phyloP scores from a whole-genome alignment of 179 eudicot species.

The Camellia oleifera region DNA sequence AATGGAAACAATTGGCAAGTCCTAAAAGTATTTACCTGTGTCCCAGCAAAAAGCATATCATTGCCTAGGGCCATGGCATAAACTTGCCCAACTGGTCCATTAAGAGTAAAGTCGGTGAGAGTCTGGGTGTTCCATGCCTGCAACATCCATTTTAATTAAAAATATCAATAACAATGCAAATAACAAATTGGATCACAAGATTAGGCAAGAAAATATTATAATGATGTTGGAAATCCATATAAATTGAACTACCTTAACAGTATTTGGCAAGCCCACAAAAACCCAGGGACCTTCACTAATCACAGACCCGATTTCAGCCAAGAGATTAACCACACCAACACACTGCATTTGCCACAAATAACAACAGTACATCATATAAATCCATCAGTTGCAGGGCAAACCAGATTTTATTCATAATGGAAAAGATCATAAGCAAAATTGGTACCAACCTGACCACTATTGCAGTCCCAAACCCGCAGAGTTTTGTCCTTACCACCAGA shows the following conservation, averaged over 20 bases:
- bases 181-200: neutral
- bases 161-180: constrained; percentile 1
- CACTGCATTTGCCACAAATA: too few species aligned
- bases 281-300: too few species aligned
- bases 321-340: too few species aligned
- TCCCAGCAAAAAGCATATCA: constrained; percentile 53
- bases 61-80: constrained; percentile 30
- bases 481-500: too few species aligned
- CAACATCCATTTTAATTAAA: neutral
- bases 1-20: neutral
- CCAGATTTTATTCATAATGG: too few species aligned
- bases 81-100: constrained; percentile 55
- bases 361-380: too few species aligned
- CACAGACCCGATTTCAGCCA: too few species aligned
- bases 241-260: constrained; percentile 8
- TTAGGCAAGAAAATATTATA: neutral
- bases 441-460: too few species aligned
- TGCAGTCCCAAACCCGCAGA: too few species aligned
- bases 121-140: constrained; percentile 54
- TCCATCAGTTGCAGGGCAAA: too few species aligned
- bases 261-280: too few species aligned
- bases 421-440: too few species aligned
- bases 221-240: neutral
- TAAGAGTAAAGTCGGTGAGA: constrained; percentile 33
- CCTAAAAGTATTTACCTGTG: constrained; percentile 32